These are phyloP conservation scores for Emiliania huxleyi DNA, from an alignment of 78 protist genomes.

Conservation along the genomic window DNA sequence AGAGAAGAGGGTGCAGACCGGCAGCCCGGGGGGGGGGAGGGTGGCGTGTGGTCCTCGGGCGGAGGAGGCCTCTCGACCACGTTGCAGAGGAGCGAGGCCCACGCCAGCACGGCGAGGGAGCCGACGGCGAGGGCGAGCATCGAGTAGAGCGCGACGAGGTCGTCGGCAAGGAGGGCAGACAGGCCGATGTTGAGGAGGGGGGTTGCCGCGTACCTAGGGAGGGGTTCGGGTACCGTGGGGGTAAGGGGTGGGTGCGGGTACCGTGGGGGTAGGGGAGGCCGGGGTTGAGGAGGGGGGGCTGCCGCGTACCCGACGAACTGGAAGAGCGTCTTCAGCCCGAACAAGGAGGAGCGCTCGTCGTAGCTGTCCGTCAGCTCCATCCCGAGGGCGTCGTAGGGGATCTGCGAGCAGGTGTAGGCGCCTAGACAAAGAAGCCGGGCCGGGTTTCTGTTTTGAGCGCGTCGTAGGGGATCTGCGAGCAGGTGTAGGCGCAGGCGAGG, in stretches of 20 bases:
- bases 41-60: too few species aligned
- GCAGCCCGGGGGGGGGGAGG: too few species aligned
- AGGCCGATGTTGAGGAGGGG: neutral
- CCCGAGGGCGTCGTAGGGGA: neutral
- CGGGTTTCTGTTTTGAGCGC: neutral
- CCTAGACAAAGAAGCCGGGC: neutral
- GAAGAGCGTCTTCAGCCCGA: neutral
- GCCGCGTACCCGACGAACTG: neutral
- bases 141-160: neutral
- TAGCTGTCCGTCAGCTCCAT: neutral
- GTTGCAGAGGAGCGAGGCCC: too few species aligned
- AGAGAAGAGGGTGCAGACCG: too few species aligned
- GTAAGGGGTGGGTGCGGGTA: too few species aligned
- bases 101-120: neutral
- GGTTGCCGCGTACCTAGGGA: neutral
- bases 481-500: neutral
- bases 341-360: neutral
- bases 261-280: too few species aligned
- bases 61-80: too few species aligned
- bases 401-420: neutral
- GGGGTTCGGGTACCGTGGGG: too few species aligned
- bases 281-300: neutral
- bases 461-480: neutral
- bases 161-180: neutral
- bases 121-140: neutral